phyloP scores from a whole-genome alignment of 2,329 filamentous ascomycete species.

The Cladosporium sp. region DNA sequence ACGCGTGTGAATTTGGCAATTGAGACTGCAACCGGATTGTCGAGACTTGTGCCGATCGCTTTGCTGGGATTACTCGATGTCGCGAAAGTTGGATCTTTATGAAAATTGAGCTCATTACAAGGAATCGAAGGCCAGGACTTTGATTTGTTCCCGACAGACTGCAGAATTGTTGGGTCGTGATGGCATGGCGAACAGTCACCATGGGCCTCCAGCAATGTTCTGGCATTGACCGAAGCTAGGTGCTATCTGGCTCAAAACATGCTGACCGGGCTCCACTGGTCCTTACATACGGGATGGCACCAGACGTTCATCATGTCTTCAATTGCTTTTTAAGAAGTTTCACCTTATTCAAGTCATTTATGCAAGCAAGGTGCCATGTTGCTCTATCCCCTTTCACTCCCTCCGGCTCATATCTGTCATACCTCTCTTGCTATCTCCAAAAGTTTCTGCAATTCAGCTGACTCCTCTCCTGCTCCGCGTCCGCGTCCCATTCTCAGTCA shows the following conservation, averaged over 20 bases:
- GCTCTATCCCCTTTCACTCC: background rate
- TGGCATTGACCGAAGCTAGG: background rate
- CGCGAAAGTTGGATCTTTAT: background rate
- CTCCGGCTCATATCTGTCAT: background rate
- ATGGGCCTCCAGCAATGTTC: background rate
- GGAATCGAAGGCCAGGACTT: too few relatives aligned
- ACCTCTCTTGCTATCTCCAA: slow-evolving; percentile 19
- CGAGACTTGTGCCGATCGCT: background rate
- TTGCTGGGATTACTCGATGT: background rate
- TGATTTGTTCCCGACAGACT: background rate
- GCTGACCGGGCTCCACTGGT: background rate
- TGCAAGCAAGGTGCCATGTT: background rate
- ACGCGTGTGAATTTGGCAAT: background rate
- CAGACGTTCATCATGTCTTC: background rate
- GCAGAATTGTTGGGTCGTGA: background rate
- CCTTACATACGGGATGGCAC: background rate
- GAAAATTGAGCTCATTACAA: too few relatives aligned
- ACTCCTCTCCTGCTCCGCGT: slow-evolving; percentile 26
- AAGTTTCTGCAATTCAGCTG: slow-evolving; percentile 29
- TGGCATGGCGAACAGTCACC: background rate
- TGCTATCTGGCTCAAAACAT: background rate
- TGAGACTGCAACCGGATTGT: background rate
- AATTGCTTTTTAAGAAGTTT: background rate
- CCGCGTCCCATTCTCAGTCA: slow-evolving; percentile 28
- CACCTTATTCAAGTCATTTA: too few relatives aligned